Percentiles rank a stretch among this genome's conserved stretches.
These are phyloP conservation scores for Gardenia jasminoides DNA, from an alignment of 257 asterid genomes.

Conservation along the genomic window DNA sequence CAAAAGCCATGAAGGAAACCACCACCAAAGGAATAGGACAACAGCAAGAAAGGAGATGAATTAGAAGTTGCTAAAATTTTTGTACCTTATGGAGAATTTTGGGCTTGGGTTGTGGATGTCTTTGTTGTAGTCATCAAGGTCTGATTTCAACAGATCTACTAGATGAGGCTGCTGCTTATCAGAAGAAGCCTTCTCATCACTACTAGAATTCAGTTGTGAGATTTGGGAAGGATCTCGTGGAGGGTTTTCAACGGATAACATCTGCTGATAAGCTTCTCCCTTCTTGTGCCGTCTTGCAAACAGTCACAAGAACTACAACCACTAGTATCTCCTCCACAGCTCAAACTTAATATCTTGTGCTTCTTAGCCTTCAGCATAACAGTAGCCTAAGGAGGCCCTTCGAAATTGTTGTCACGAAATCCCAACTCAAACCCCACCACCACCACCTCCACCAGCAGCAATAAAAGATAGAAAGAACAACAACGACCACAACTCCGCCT, in stretches of 20 bases:
- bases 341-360: conserved; percentile 34
- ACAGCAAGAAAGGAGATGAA: conserved; percentile 4
- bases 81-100: conserved; percentile 86
- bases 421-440: conserved; percentile 40
- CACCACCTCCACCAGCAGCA: conserved; percentile 18
- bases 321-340: conserved; percentile 21
- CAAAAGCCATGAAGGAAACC: not conserved
- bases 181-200: conserved; percentile 51
- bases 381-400: conserved; percentile 46
- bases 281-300: conserved; percentile 71
- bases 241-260: conserved; percentile 93
- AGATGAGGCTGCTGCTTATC: conserved; percentile 29
- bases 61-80: not conserved
- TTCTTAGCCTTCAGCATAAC: conserved; percentile 63
- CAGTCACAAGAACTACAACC: conserved; percentile 76
- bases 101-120: conserved; percentile 34
- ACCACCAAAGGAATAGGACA: not conserved
- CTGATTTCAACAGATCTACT: conserved; percentile 70
- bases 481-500: conserved; percentile 31
- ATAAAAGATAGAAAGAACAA: conserved; percentile 30
- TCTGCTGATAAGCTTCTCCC: conserved; percentile 72
- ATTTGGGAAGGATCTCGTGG: conserved; percentile 72
- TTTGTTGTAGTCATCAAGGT: conserved; percentile 45
- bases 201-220: conserved; percentile 44
- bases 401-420: conserved; percentile 25